These are phyloP conservation scores for Zygosaccharomyces lentus DNA, from an alignment of 805 yeast genomes.

Conservation along the genomic window DNA sequence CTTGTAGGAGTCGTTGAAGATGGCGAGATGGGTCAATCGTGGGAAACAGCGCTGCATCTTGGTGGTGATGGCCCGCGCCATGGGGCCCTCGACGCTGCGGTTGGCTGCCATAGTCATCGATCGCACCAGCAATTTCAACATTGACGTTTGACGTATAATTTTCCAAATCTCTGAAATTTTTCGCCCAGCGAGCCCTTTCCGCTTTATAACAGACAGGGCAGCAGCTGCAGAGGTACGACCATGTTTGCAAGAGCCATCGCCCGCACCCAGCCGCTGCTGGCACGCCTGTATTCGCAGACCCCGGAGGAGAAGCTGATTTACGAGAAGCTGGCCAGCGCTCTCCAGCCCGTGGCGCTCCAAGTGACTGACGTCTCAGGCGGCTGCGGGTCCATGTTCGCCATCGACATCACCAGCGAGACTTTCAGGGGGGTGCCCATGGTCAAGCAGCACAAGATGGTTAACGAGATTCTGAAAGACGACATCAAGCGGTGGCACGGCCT, in stretches of 20 bases:
- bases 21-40: slow-evolving; percentile 44
- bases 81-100: slow-evolving; percentile 36
- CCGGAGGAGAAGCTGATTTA: slow-evolving; percentile 58
- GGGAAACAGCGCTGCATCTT: slow-evolving; percentile 38
- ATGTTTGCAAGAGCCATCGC: background rate
- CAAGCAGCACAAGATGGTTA: slow-evolving; percentile 89
- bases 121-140: slow-evolving; percentile 10
- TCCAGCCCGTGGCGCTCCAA: slow-evolving; percentile 56
- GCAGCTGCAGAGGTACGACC: background rate
- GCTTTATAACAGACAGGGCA: background rate
- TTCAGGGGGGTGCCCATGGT: slow-evolving; percentile 81
- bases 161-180: background rate
- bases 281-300: slow-evolving; percentile 20
- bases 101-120: slow-evolving; percentile 18
- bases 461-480: slow-evolving; percentile 75
- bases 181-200: background rate
- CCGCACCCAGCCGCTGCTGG: background rate
- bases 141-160: background rate
- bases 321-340: slow-evolving; percentile 47
- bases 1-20: slow-evolving; percentile 78
- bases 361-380: slow-evolving; percentile 91
- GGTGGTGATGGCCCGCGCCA: slow-evolving; percentile 44
- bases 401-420: slow-evolving; percentile 61
- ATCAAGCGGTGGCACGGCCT: slow-evolving; percentile 92
- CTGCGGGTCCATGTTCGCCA: slow-evolving; percentile 97